Percentiles rank a stretch among this genome's conserved stretches.
phyloP scores from a whole-genome alignment of 495 filamentous ascomycete species.

The Achaetomiella virescens region DNA sequence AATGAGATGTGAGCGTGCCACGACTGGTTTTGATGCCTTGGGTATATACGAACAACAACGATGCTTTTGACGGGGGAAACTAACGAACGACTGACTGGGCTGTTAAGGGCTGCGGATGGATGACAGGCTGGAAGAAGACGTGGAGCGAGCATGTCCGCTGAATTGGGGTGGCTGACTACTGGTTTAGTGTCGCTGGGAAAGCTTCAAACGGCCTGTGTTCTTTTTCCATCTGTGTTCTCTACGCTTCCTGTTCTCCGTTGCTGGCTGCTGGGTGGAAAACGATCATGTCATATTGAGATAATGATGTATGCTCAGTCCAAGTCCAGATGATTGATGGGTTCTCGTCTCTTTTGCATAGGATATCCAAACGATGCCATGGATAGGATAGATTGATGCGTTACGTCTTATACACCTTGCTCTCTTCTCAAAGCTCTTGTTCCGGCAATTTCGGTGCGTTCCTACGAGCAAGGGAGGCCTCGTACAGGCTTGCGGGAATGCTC shows the following conservation, averaged over 20 bases:
- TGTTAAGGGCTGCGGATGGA: neutral
- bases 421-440: neutral
- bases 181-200: neutral
- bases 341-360: neutral
- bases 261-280: neutral
- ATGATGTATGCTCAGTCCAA: neutral
- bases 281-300: neutral
- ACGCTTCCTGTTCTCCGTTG: neutral
- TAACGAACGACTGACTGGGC: neutral
- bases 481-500: no score
- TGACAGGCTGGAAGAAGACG: neutral
- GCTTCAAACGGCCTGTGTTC: neutral
- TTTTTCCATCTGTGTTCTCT: neutral
- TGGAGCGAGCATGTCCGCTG: no score
- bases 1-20: neutral
- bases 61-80: neutral
- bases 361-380: slow-evolving; percentile 3
- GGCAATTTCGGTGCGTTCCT: no score
- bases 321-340: slow-evolving; percentile 9
- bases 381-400: neutral
- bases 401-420: neutral
- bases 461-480: no score
- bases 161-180: no score
- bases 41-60: slow-evolving; percentile 4
- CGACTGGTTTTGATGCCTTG: neutral